These are phyloP conservation scores for Tulasnella sp. DNA, from an alignment of 768 basidiomycete species.

Conservation along the genomic window DNA sequence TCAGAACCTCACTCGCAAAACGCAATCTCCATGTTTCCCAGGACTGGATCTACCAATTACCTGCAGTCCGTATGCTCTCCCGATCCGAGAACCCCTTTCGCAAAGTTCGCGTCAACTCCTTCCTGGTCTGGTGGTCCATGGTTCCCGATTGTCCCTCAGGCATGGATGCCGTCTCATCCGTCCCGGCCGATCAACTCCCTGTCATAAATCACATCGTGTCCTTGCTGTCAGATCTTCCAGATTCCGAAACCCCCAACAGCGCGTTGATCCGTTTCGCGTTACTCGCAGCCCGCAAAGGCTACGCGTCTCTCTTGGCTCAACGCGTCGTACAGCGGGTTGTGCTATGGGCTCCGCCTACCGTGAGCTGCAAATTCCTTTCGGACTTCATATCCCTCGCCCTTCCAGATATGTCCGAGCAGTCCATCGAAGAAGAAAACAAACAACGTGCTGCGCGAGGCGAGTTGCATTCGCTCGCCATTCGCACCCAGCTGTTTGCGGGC, in stretches of 20 bases:
- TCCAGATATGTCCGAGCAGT: neutral
- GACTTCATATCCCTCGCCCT: neutral
- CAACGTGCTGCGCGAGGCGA: neutral
- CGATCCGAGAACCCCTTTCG: neutral
- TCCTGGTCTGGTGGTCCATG: slow-evolving; percentile 10
- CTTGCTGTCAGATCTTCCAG: neutral
- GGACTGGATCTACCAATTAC: neutral
- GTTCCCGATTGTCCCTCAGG: neutral
- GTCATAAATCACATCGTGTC: slow-evolving; percentile 3
- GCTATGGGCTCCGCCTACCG: neutral
- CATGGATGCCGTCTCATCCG: neutral
- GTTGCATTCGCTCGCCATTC: neutral
- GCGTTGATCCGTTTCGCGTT: slow-evolving; percentile 6
- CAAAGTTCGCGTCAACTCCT: slow-evolving; percentile 10
- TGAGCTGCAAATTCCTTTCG: slow-evolving; percentile 10
- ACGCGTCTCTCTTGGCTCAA: neutral
- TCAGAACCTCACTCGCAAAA: neutral
- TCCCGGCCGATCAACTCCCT: neutral
- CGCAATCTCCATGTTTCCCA: neutral
- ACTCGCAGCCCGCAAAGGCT: slow-evolving; percentile 7
- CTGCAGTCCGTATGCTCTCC: slow-evolving; percentile 10
- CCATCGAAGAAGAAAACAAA: neutral
- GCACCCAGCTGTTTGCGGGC: neutral
- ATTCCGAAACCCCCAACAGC: neutral
- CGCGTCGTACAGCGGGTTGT: neutral